Percentiles rank a stretch among this genome's conserved stretches.
These are phyloP conservation scores for Diplogelasinospora grovesii DNA, from an alignment of 495 filamentous ascomycete species.

Conservation along the genomic window DNA sequence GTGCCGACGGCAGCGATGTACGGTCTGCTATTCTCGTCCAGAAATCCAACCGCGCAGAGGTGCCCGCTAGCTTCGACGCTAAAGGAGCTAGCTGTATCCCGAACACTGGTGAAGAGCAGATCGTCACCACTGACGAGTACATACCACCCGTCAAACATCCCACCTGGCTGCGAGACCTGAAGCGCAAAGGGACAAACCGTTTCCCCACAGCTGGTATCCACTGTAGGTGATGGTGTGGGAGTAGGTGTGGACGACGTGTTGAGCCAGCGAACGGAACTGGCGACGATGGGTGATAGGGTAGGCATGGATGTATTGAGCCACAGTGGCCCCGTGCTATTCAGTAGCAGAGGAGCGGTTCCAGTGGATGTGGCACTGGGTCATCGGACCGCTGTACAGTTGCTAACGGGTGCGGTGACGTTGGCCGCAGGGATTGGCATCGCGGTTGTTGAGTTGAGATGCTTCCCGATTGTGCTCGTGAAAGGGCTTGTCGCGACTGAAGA, in stretches of 20 bases:
- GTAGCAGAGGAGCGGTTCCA: not conserved
- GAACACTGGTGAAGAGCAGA: slow-evolving; percentile 16
- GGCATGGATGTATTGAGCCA: slow-evolving; percentile 18
- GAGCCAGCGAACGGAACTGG: slow-evolving; percentile 26
- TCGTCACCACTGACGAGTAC: slow-evolving; percentile 17
- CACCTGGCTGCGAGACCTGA: slow-evolving; percentile 17
- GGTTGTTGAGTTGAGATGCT: slow-evolving; percentile 8
- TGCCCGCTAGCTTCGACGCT: slow-evolving; percentile 18
- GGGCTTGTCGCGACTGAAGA: not conserved
- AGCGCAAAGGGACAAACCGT: slow-evolving; percentile 20
- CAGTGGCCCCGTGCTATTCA: slow-evolving; percentile 3
- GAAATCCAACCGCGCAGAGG: slow-evolving; percentile 17
- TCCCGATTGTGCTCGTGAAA: slow-evolving; percentile 2
- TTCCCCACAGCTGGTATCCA: slow-evolving; percentile 21
- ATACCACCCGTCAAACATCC: slow-evolving; percentile 24
- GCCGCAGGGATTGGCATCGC: not conserved
- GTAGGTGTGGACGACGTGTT: slow-evolving; percentile 32
- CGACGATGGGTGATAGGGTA: slow-evolving; percentile 13
- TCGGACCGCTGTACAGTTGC: slow-evolving; percentile 1
- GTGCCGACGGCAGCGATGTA: slow-evolving; percentile 10
- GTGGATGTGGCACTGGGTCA: slow-evolving; percentile 8
- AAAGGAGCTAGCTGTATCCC: slow-evolving; percentile 12
- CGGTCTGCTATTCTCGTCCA: slow-evolving; percentile 2
- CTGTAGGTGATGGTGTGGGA: slow-evolving; percentile 24
- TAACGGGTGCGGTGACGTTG: not conserved